Conservation (phyloP, 805 yeast genomes). For the Candida insectorum region DNA sequence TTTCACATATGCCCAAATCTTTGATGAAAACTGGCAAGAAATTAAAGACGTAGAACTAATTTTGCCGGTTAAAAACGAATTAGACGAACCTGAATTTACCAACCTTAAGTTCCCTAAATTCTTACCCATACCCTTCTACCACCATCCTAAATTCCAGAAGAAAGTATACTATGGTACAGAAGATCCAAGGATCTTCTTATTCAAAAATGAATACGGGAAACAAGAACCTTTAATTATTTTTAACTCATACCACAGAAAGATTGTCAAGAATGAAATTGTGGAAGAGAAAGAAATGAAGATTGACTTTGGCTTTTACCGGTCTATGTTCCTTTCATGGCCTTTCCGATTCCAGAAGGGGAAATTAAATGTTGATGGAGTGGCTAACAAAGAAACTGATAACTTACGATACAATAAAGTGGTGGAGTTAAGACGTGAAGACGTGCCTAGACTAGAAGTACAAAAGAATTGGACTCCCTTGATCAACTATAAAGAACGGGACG, state of each 20-base stretch:
- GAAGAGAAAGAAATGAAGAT: slow-evolving; percentile 17
- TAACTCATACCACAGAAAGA: slow-evolving; percentile 27
- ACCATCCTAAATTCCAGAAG: slow-evolving; percentile 18
- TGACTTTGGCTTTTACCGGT: slow-evolving; percentile 15
- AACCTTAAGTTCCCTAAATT: slow-evolving; percentile 22
- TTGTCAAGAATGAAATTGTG: slow-evolving; percentile 6
- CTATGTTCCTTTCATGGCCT: slow-evolving; percentile 32
- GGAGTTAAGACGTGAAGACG: slow-evolving; percentile 16
- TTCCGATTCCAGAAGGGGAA: slow-evolving; percentile 27
- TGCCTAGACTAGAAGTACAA: slow-evolving; percentile 12
- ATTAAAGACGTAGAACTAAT: slow-evolving; percentile 22
- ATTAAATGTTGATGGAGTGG: slow-evolving; percentile 20
- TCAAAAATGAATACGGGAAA: slow-evolving; percentile 27
- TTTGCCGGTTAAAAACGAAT: slow-evolving; percentile 16
- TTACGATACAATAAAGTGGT: slow-evolving; percentile 16
- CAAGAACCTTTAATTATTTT: slow-evolving; percentile 47
- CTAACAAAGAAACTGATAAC: slow-evolving; percentile 11
- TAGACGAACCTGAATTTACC: slow-evolving; percentile 3
- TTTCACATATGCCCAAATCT: slow-evolving; percentile 43
- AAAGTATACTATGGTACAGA: slow-evolving; percentile 41
- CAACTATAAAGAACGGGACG: slow-evolving; percentile 18
- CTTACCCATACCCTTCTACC: slow-evolving; percentile 29
- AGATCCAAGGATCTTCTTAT: slow-evolving; percentile 44
- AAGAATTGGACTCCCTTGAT: slow-evolving; percentile 44
- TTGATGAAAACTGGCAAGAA: slow-evolving; percentile 46